A percentile compares a stretch with the other conserved stretches of the same genome.
These are phyloP conservation scores for Paramecium biaurelia DNA, from an alignment of 73 alveolate species.

Conservation along the genomic window DNA sequence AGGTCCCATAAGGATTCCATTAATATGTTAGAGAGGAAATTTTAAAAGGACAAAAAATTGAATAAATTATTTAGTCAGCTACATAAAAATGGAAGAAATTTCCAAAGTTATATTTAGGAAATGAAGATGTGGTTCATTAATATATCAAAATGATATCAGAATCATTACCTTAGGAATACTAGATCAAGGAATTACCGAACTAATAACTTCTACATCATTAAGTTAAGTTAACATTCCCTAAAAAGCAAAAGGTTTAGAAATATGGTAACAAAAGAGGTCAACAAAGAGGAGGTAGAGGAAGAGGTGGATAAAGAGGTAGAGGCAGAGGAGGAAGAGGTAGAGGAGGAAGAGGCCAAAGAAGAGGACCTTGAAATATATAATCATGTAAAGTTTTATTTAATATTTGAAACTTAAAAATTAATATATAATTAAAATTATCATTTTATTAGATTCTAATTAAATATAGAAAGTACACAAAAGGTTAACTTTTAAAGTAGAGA, in stretches of 20 bases:
- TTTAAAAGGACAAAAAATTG: not conserved
- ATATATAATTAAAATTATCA: too few relatives aligned
- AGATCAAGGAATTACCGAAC: not conserved
- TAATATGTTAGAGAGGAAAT: not conserved
- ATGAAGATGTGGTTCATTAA: not conserved
- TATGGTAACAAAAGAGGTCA: not conserved
- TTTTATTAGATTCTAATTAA: too few relatives aligned
- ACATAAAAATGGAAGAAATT: not conserved
- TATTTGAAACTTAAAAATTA: too few relatives aligned
- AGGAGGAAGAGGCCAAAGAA: not conserved
- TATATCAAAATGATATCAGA: conserved; percentile 13
- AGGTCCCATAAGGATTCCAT: conserved; percentile 15
- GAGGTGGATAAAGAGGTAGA: not conserved
- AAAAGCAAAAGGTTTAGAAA: not conserved
- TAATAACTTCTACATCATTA: not conserved
- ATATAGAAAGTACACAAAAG: too few relatives aligned
- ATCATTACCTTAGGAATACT: not conserved
- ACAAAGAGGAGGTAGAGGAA: not conserved
- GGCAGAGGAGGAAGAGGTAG: conserved; percentile 11
- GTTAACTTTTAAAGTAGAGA: too few relatives aligned
- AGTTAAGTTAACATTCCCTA: not conserved
- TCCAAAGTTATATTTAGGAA: not conserved
- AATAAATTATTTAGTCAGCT: not conserved
- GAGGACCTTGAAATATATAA: not conserved
- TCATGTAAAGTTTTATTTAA: not conserved